Percentiles rank a stretch among this genome's conserved stretches.
phyloP scores from a whole-genome alignment of 345 rosid genomes.

The Durio zibethinus region DNA sequence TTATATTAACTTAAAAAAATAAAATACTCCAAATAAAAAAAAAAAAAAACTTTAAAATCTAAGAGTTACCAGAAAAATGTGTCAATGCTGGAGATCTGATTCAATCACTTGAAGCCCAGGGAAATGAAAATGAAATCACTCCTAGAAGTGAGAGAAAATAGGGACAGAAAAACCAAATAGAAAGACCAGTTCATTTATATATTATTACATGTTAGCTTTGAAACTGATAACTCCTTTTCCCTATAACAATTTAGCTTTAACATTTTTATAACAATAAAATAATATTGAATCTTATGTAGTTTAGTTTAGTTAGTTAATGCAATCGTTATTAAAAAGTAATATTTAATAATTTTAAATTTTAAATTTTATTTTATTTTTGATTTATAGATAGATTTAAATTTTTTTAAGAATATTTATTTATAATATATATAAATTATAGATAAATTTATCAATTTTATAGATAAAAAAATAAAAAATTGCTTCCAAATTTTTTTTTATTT shows the following conservation, averaged over 20 bases:
- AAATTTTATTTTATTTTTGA: too few relatives aligned
- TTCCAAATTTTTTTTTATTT: too few relatives aligned
- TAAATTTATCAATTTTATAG: too few relatives aligned
- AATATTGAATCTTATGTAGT: too few relatives aligned
- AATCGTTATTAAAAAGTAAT: too few relatives aligned
- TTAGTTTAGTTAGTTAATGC: too few relatives aligned
- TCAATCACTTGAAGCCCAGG: constrained; percentile 21
- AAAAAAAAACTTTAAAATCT: neutral
- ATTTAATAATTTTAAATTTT: too few relatives aligned
- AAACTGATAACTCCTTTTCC: constrained; percentile 35
- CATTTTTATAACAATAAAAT: neutral
- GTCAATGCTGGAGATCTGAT: constrained; percentile 60
- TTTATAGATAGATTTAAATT: too few relatives aligned
- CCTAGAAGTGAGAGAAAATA: constrained; percentile 5
- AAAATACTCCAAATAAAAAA: neutral
- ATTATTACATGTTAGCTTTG: neutral
- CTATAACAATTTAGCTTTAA: constrained; percentile 20
- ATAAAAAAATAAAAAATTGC: too few relatives aligned
- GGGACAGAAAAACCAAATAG: constrained; percentile 18
- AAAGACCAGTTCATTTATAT: constrained; percentile 23
- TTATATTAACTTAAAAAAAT: neutral
- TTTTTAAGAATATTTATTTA: too few relatives aligned
- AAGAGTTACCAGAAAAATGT: constrained; percentile 34
- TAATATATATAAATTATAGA: too few relatives aligned
- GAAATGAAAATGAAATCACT: constrained; percentile 12